Base-by-base conservation (phyloP, 306 rosid genomes). In the Gillenia trifoliata region DNA sequence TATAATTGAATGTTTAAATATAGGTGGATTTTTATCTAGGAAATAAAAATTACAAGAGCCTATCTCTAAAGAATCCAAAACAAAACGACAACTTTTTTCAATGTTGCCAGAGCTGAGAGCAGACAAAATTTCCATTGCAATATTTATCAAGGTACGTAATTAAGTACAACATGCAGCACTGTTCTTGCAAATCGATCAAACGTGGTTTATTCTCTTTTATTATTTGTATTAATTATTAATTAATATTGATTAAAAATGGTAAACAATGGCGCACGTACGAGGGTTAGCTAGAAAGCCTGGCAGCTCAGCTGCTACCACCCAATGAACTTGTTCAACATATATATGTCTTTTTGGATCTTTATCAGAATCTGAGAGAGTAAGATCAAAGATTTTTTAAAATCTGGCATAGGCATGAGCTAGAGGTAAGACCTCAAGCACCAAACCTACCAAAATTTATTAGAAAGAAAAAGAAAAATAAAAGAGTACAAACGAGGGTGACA, bases 381-480 rank as follows among this genome's bases (percentile, higher is more conserved):
- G 60, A 68, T 68, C 41, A 68, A 68, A 68, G 19, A 68, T 41
- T 67, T n/a, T n/a, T n/a, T n/a, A n/a, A n/a, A n/a, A n/a, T n/a
- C n/a, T n/a, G n/a, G n/a, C n/a, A n/a, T n/a, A n/a, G n/a, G n/a
- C n/a, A n/a, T n/a, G n/a, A n/a, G n/a, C n/a, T n/a, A n/a, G n/a
- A n/a, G n/a, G n/a, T n/a, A n/a, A n/a, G n/a, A n/a, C n/a, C n/a
- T n/a, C n/a, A n/a, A n/a, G n/a, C n/a, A n/a, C n/a, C n/a, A n/a
- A n/a, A n/a, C n/a, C n/a, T n/a, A n/a, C n/a, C n/a, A n/a, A n/a
- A n/a, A n/a, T n/a, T n/a, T n/a, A n/a, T n/a, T n/a, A n/a, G n/a
- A n/a, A n/a, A n/a, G n/a, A n/a, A n/a, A n/a, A n/a, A n/a, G n/a
- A n/a, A n/a, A n/a, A n/a, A n/a, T n/a, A n/a, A n/a, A n/a, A n/a